Evolutionary conservation across 176 grass and related monocot species (phyloP).

Genomic region (Raddia guianensis): DNA sequence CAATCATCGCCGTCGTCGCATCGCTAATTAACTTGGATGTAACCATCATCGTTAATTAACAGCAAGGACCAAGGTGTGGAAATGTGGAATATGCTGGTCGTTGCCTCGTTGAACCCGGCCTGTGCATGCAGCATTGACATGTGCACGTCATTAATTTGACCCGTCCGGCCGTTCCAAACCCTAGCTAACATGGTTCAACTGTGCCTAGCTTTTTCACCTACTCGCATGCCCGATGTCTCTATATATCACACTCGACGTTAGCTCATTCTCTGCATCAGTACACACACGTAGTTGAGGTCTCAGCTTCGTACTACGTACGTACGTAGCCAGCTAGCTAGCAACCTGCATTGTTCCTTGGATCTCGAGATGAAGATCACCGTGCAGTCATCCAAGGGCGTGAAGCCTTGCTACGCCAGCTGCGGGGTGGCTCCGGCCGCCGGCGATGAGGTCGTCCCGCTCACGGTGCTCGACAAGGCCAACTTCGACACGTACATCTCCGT

Average conservation of each 20-base stretch:
- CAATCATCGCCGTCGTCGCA: too few relatives aligned
- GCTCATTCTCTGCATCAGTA: background rate
- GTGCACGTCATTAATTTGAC: too few relatives aligned
- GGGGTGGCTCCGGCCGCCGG: background rate
- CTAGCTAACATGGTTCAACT: too few relatives aligned
- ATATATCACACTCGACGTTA: background rate
- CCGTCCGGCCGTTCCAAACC: too few relatives aligned
- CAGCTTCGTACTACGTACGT: too few relatives aligned
- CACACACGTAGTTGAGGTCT: too few relatives aligned
- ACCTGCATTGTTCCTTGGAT: background rate
- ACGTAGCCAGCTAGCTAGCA: background rate
- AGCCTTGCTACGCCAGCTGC: background rate
- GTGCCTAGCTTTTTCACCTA: background rate
- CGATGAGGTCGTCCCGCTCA: constrained; percentile 18
- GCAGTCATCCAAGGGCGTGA: constrained; percentile 21
- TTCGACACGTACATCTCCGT: constrained; percentile 17
- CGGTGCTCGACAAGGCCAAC: constrained; percentile 33
- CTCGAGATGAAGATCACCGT: constrained; percentile 39
- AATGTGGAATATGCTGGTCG: too few relatives aligned
- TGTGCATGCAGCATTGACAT: too few relatives aligned
- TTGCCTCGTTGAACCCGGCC: too few relatives aligned
- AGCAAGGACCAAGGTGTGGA: too few relatives aligned
- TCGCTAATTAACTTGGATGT: too few relatives aligned
- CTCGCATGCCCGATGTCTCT: background rate
- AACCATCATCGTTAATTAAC: too few relatives aligned